Evolutionary conservation across 2,329 filamentous ascomycete species (phyloP).

Genomic region (Aspergillus vadensis): DNA sequence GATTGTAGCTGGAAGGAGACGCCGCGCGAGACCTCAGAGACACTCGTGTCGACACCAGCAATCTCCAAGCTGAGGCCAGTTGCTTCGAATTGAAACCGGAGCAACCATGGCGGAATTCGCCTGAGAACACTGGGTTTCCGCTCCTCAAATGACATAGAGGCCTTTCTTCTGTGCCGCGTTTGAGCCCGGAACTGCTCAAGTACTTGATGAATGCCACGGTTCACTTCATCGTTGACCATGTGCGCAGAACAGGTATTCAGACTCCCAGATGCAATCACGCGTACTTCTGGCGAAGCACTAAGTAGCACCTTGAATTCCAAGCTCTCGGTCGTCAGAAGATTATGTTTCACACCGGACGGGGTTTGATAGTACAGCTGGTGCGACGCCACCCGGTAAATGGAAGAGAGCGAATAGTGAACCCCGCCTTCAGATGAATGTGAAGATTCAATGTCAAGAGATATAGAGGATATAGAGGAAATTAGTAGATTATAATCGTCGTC

Average conservation of each 20-base stretch:
- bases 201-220: constrained; percentile 87
- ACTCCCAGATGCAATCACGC: constrained; percentile 75
- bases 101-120: constrained; percentile 77
- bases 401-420: constrained; percentile 81
- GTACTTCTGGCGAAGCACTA: constrained; percentile 80
- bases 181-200: constrained; percentile 77
- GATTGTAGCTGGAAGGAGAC: constrained; percentile 83
- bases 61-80: constrained; percentile 89
- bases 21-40: constrained; percentile 79
- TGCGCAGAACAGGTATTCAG: constrained; percentile 86
- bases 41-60: constrained; percentile 80
- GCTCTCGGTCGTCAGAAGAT: constrained; percentile 82
- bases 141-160: constrained; percentile 51
- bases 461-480: constrained; percentile 90
- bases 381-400: constrained; percentile 78
- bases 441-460: constrained; percentile 90
- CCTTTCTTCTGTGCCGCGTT: constrained; percentile 63
- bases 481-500: constrained; percentile 90
- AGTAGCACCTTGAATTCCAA: constrained; percentile 85
- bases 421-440: constrained; percentile 87
- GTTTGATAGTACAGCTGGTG: constrained; percentile 96
- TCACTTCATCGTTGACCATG: constrained; percentile 89
- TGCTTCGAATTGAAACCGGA: constrained; percentile 80
- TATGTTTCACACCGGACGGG: constrained; percentile 76
- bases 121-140: constrained; percentile 71